phyloP scores from a whole-genome alignment of 805 yeast species.

The Metschnikowia lunata region DNA sequence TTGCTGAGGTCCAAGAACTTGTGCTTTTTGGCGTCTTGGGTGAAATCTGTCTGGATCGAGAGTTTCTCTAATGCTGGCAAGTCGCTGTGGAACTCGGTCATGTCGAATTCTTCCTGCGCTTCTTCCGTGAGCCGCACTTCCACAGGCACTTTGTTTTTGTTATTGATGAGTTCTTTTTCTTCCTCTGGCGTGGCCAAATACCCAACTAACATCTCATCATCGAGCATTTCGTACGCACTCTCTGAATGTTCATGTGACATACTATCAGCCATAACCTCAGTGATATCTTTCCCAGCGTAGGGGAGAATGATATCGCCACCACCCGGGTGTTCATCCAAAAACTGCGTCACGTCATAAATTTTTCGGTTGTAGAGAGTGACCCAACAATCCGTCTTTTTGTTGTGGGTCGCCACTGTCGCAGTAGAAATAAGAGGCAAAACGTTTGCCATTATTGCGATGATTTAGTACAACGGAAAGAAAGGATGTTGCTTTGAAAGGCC shows the following conservation, averaged over 20 bases:
- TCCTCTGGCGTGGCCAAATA: conserved; percentile 79
- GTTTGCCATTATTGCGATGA: not conserved
- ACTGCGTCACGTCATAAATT: conserved; percentile 76
- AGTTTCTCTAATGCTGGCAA: conserved; percentile 72
- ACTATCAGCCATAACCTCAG: conserved; percentile 72
- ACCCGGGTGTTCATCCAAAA: conserved; percentile 70
- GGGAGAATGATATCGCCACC: conserved; percentile 56
- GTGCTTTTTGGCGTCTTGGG: conserved; percentile 67
- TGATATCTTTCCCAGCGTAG: conserved; percentile 58
- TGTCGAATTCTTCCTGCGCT: conserved; percentile 23
- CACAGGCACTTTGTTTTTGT: conserved; percentile 53
- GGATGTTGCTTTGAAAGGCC: not conserved
- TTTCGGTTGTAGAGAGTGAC: conserved; percentile 76
- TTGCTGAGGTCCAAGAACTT: conserved; percentile 79
- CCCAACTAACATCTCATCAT: conserved; percentile 76
- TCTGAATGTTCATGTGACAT: conserved; percentile 77
- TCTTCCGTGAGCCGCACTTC: conserved; percentile 44
- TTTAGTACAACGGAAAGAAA: not conserved
- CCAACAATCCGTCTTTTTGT: conserved; percentile 59
- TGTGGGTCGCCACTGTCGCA: conserved; percentile 51
- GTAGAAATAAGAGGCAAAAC: conserved; percentile 58
- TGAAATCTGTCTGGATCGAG: conserved; percentile 73
- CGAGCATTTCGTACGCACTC: conserved; percentile 79
- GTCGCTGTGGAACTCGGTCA: conserved; percentile 48
- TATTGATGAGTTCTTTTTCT: conserved; percentile 63